phyloP scores from a whole-genome alignment of 257 asterid species.

The Capsicum rhomboideum region DNA sequence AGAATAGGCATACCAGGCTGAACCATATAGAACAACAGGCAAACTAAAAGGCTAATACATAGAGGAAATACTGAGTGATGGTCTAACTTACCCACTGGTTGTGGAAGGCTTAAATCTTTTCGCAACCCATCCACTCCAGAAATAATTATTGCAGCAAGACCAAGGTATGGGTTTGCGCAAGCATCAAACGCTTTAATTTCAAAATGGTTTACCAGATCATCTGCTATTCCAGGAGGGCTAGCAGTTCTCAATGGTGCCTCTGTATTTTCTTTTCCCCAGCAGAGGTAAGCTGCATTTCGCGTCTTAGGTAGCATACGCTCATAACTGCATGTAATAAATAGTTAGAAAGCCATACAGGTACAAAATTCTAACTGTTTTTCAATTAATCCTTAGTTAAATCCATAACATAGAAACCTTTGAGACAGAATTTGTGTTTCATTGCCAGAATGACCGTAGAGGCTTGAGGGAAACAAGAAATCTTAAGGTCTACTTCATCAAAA shows the following conservation, averaged over 20 bases:
- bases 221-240: slow-evolving; percentile 76
- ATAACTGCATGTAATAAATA: slow-evolving; percentile 37
- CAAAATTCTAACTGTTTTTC: background rate
- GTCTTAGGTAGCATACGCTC: slow-evolving; percentile 87
- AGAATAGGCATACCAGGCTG: background rate
- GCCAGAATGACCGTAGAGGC: too few relatives aligned
- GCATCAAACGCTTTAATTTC: slow-evolving; percentile 81
- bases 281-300: slow-evolving; percentile 92
- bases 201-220: slow-evolving; percentile 65
- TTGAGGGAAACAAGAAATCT: too few relatives aligned
- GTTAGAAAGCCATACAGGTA: background rate
- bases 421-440: too few relatives aligned
- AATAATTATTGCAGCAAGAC: slow-evolving; percentile 63
- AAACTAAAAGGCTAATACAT: background rate
- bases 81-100: slow-evolving; percentile 64
- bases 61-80: background rate
- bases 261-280: slow-evolving; percentile 88
- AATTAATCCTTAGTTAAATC: background rate
- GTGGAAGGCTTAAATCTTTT: slow-evolving; percentile 41
- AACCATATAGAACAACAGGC: background rate
- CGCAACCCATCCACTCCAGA: slow-evolving; percentile 82
- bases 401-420: background rate
- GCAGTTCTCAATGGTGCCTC: slow-evolving; percentile 85
- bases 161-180: slow-evolving; percentile 79
- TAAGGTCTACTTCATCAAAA: too few relatives aligned